Conservation (phyloP, 345 rosid species). For the Citrus unshiu region DNA sequence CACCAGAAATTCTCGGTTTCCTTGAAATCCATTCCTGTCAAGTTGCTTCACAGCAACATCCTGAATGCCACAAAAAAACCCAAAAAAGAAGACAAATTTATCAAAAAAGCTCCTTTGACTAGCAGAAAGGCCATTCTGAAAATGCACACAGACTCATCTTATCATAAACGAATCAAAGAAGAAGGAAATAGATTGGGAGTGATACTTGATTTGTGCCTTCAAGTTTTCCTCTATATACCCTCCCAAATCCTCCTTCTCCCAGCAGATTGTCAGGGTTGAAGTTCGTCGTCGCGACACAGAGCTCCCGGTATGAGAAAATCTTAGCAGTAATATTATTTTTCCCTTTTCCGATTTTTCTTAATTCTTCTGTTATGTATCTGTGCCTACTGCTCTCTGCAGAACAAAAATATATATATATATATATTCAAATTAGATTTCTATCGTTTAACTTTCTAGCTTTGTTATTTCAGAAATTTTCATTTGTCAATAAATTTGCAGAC, state of each 20-base stretch:
- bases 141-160: not conserved
- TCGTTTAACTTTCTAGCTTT: not conserved
- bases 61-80: slow-evolving; percentile 23
- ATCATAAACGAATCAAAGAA: not conserved
- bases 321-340: slow-evolving; percentile 47
- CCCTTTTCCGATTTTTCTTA: slow-evolving; percentile 61
- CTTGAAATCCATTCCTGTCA: slow-evolving; percentile 82
- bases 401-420: not conserved
- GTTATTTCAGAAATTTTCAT: too few species aligned
- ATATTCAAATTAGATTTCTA: not conserved
- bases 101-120: not conserved
- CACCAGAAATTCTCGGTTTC: slow-evolving; percentile 74
- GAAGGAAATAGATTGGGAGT: not conserved
- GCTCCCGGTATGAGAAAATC: slow-evolving; percentile 58
- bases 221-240: slow-evolving; percentile 71
- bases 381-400: slow-evolving; percentile 66
- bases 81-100: slow-evolving; percentile 1
- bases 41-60: slow-evolving; percentile 76
- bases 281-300: slow-evolving; percentile 59
- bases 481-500: too few species aligned
- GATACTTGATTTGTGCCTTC: slow-evolving; percentile 46
- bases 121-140: not conserved
- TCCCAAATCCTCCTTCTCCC: slow-evolving; percentile 98
- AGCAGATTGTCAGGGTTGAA: slow-evolving; percentile 61
- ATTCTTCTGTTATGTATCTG: slow-evolving; percentile 63